Evolutionary conservation across 139 green algal species (phyloP), one percentile per base, ranked within the genome.

Genomic region (Dunaliella primolecta): DNA sequence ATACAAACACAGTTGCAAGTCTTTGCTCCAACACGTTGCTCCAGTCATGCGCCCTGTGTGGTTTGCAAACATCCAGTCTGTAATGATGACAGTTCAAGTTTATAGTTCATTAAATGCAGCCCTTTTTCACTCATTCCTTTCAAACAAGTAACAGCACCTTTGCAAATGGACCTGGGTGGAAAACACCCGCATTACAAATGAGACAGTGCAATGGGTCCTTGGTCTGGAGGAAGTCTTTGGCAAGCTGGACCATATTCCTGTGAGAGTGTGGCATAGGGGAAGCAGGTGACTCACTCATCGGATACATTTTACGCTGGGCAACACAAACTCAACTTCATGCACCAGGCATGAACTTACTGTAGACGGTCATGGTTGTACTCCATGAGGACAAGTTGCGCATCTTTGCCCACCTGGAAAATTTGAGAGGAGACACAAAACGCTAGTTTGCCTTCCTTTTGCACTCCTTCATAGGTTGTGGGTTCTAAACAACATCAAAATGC

Each of bases 351-450:
- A 15, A 81, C 77, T 32, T 36, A 81, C 77, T 36, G 31, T 7
- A 83, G 27, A 3, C 7, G 37, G 24, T 30, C 37, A 29, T 74
- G 32, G 37, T 83, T 38, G 32, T 37, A 83, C 78, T 83, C 21
- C 37, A 83, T 37, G 23, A 83, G 36, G 25, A 74, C 37, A 27
- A 83, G 36, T 0, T 75, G 24, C 3, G 37, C 78, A 2, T 2
- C 78, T 29, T 83, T 83, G 78, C 78, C 78, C 25, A 83, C 78
- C 78, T 83, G 78, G 36, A 30, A 27, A 30, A 31, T 25, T 1
- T 31, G 77, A 71, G 1, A 82, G 38, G 75, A 31, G 75, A 24
- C 25, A 70, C 15, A 35, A 25, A 70, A 31, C 11, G 25, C 27
- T 32, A 35, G 3, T 31, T 21, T 21, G 34, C 75, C 11, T 55